A percentile compares a stretch with the other conserved stretches of the same genome.
Evolutionary conservation across 1,284 basidiomycete species (phyloP).

Genomic region (Cutaneotrichosporon sp.): DNA sequence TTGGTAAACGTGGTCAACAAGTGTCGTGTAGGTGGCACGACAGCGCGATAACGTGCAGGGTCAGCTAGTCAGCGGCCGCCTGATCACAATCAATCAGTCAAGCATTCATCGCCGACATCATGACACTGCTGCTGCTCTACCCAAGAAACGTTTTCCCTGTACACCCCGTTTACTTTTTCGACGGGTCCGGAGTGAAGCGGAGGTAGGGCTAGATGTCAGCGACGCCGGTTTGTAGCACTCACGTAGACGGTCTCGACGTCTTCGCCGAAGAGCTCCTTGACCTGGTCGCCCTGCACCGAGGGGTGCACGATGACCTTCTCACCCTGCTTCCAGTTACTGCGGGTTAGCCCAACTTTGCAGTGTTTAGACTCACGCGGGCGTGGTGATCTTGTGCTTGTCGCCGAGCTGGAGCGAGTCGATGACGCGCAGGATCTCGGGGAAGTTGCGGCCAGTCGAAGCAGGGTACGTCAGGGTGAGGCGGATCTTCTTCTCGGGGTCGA

Average conservation of each 20-base stretch:
- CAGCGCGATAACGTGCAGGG: too few relatives aligned
- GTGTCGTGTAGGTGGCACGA: too few relatives aligned
- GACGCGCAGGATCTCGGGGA: slow-evolving; percentile 77
- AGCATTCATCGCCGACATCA: too few relatives aligned
- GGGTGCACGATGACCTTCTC: slow-evolving; percentile 94
- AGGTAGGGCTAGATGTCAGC: slow-evolving; percentile 50
- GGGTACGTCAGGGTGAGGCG: slow-evolving; percentile 88
- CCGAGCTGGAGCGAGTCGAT: slow-evolving; percentile 86
- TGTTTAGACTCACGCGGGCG: slow-evolving; percentile 30
- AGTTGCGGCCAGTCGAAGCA: slow-evolving; percentile 59
- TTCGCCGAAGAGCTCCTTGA: slow-evolving; percentile 60
- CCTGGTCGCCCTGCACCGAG: slow-evolving; percentile 77
- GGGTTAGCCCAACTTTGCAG: neutral
- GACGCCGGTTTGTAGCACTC: slow-evolving; percentile 11
- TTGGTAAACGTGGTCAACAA: too few relatives aligned
- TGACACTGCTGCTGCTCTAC: too few relatives aligned
- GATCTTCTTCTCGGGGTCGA: slow-evolving; percentile 84
- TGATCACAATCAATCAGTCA: too few relatives aligned
- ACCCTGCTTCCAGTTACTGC: slow-evolving; percentile 65
- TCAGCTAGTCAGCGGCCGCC: too few relatives aligned
- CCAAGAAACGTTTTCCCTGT: too few relatives aligned
- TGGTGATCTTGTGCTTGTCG: slow-evolving; percentile 73
- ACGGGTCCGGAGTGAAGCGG: slow-evolving; percentile 50
- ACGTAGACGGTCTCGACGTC: slow-evolving; percentile 50
- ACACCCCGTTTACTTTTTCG: slow-evolving; percentile 24